phyloP scores from a whole-genome alignment of 2,329 filamentous ascomycete genomes.

The Curvularia sp. region DNA sequence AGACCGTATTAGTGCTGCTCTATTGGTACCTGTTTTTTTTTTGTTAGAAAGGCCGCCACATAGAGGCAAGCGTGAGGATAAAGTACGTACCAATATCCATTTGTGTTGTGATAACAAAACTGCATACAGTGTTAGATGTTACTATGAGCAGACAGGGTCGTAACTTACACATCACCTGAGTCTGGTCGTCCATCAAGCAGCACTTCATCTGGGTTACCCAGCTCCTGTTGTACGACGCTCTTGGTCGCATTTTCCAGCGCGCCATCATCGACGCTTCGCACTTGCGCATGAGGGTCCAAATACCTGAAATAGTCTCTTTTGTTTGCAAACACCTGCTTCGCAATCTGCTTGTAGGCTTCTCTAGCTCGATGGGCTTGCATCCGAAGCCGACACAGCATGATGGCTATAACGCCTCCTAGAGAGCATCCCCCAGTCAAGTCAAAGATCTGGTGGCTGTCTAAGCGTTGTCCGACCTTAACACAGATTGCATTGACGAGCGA shows the following conservation, averaged over 20 bases:
- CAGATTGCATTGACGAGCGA: slow-evolving; percentile 44
- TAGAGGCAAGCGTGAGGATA: background rate
- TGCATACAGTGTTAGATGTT: slow-evolving; percentile 19
- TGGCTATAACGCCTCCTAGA: slow-evolving; percentile 38
- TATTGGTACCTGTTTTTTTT: slow-evolving; percentile 25
- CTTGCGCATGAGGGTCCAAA: slow-evolving; percentile 28
- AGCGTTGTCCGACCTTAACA: slow-evolving; percentile 31
- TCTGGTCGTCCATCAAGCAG: slow-evolving; percentile 37
- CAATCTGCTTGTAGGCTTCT: slow-evolving; percentile 40
- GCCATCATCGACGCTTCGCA: slow-evolving; percentile 16
- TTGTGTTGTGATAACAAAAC: slow-evolving; percentile 40
- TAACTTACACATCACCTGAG: slow-evolving; percentile 42
- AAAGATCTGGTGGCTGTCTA: slow-evolving; percentile 43
- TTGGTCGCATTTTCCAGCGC: slow-evolving; percentile 36
- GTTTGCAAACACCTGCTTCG: slow-evolving; percentile 37
- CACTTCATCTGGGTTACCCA: slow-evolving; percentile 28
- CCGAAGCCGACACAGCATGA: slow-evolving; percentile 41
- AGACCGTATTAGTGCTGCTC: slow-evolving; percentile 41
- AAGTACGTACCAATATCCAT: slow-evolving; percentile 34
- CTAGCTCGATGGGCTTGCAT: slow-evolving; percentile 41
- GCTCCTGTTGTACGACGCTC: slow-evolving; percentile 27
- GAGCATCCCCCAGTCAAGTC: slow-evolving; percentile 42
- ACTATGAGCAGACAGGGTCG: background rate
- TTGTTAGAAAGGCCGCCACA: background rate
- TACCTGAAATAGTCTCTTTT: slow-evolving; percentile 39